Base-by-base conservation (phyloP, 768 basidiomycete genomes). In the Hemileccinum impolitum region DNA sequence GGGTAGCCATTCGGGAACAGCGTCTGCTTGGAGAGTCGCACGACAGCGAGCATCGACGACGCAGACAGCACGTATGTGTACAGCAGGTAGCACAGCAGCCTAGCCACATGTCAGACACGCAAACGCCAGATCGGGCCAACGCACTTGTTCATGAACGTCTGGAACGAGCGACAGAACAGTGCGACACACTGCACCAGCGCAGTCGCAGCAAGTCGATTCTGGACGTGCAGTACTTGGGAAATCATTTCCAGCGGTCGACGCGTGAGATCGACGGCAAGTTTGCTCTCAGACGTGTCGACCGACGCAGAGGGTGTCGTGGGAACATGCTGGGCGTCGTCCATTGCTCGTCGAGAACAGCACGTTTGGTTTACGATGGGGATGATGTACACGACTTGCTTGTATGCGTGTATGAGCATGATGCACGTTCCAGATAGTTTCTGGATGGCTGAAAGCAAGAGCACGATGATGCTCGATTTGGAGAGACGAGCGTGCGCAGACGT, bases 1-100 rank as follows among this genome's bases (percentile, higher is more conserved):
- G 92, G 93, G 68, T 90, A 91, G 13, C 95, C 94, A 53, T 84
- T 83, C 4, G 95, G 94, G 63, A 95, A 98, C 23, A 98, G 74
- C 8, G 85, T 77, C 9, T 76, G 76, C 58, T 89, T 90, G 13
- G 82, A 69, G 5, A 75, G 61, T 32, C 80, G 77, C 32, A 83
- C 71, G 23, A 78, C 64, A 28, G 71, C 72, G 17, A 85, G 73
- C 21, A 90, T 64, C 43, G 78, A 76, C 6, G 71, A 52, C 6
- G 80, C 71, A 1, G 81, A 76, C 21, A 80, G 72, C 47, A 87
- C 69, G 17, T 76, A 67, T 0, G 72, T 72, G 53, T 76, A 74
- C 41, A 96, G 69, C 42, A 90, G 59, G 60, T 87, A 79, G 0
- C 84, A 84, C 23, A 94, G 71, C 52, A 93, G 74, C 43, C 88